Conservation (phyloP, 2,329 filamentous ascomycete species). For the Xylaria sp. region DNA sequence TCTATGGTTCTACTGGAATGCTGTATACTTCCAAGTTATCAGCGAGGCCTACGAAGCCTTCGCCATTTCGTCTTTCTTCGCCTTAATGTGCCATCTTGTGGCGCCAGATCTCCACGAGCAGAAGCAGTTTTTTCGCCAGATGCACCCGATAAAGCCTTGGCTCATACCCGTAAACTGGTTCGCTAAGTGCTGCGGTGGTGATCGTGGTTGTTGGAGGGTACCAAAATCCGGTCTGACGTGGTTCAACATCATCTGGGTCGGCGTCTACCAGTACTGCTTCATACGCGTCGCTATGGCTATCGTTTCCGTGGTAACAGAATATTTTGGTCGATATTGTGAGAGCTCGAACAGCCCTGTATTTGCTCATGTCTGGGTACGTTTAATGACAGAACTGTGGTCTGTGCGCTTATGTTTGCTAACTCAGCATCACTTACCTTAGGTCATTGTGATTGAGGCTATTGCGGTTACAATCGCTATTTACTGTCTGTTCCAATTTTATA, state of each 20-base stretch:
- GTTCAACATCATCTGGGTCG: conserved; percentile 89
- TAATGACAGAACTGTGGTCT: not conserved
- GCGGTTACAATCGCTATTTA: conserved; percentile 89
- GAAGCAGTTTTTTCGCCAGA: conserved; percentile 80
- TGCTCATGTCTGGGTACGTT: conserved; percentile 81
- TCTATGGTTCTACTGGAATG: conserved; percentile 78
- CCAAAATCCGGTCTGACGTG: conserved; percentile 85
- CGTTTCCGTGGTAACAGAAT: conserved; percentile 77
- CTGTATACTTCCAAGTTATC: conserved; percentile 83
- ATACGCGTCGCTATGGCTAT: conserved; percentile 83
- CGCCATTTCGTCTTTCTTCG: conserved; percentile 87
- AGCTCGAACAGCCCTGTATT: conserved; percentile 81
- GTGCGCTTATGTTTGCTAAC: not conserved
- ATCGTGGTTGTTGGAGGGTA: conserved; percentile 75
- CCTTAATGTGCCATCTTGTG: conserved; percentile 82
- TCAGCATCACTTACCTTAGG: conserved; percentile 51
- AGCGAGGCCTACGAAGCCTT: conserved; percentile 91
- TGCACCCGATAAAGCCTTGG: conserved; percentile 75
- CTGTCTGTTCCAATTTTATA: conserved; percentile 87
- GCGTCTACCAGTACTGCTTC: conserved; percentile 87
- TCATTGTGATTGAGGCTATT: conserved; percentile 73
- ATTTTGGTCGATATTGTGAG: conserved; percentile 78
- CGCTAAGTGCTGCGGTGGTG: conserved; percentile 74
- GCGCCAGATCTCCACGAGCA: conserved; percentile 81
- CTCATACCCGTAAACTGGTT: conserved; percentile 78